Evolutionary conservation across 164 flowering plant genomes (phyloP), one percentile per base, ranked within the genome.

Genomic region (Stephania japonica): DNA sequence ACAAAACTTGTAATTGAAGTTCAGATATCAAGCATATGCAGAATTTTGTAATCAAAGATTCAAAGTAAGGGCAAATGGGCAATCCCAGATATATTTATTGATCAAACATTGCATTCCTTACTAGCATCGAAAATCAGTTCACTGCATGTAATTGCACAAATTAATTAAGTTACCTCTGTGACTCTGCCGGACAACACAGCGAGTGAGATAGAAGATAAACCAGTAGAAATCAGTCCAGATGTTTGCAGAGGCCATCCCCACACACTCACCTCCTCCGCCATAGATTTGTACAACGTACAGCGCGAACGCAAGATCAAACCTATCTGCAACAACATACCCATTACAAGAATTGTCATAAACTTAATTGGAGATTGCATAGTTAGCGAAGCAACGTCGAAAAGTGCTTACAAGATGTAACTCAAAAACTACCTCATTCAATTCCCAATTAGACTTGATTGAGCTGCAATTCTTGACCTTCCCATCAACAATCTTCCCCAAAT

Each of bases 191-290:
- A 83, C 73, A 94, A 53, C 61, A 94, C 69, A 8, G 86, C 87
- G 75, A 86, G 82, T 27, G 90, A 88, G 23, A 88, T 81, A 6
- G 85, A 79, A 68, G 90, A 85, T 81, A 85, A 83, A 16, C 84
- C 89, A 8, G 89, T 50, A 3, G 83, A 72, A 14, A 94, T 86
- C 80, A 91, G 66, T 25, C 97, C 97, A 19, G 94, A 83, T 13
- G 94, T 88, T 82, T 89, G 93, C 78, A 94, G 78, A 69, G 98
- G 97, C 97, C 98, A 94, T 65, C 98, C 98, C 97, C 97, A 89
- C 38, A 94, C 76, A 71, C 86, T 84, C 38, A 94, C 87, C 75
- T 91, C 92, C 76, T 90, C 96, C 11, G 76, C 68, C 16, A 72
- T 70, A 0, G 96, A 90, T 80, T 83, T 84, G 81, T 86, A 90